Evolutionary conservation across 805 yeast genomes (phyloP).

Genomic region (Saturnispora besseyi): DNA sequence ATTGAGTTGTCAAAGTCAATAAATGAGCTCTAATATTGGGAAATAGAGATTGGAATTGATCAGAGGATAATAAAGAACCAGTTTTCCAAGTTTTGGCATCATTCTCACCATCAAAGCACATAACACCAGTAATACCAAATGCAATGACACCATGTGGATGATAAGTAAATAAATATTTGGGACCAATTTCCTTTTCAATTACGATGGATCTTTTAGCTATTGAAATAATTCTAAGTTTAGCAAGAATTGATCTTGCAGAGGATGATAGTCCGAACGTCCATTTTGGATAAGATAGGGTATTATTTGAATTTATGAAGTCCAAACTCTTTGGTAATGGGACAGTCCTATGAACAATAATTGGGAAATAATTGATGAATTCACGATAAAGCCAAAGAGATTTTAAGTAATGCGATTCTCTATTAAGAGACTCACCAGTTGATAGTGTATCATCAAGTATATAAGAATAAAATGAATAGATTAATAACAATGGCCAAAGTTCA

Average conservation of each 20-base stretch:
- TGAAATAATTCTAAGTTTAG: background rate
- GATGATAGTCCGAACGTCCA: slow-evolving; percentile 3
- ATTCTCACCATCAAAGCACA: background rate
- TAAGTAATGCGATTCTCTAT: slow-evolving; percentile 48
- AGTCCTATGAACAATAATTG: slow-evolving; percentile 62
- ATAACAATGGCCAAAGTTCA: slow-evolving; percentile 49
- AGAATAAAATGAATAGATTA: slow-evolving; percentile 56
- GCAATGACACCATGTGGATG: slow-evolving; percentile 97
- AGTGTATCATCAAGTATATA: slow-evolving; percentile 56
- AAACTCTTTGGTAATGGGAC: slow-evolving; percentile 68
- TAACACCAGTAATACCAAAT: slow-evolving; percentile 49
- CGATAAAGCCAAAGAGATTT: slow-evolving; percentile 55
- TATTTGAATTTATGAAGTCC: slow-evolving; percentile 18
- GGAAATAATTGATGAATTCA: slow-evolving; percentile 71
- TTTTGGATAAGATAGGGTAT: slow-evolving; percentile 4
- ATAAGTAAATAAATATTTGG: slow-evolving; percentile 79
- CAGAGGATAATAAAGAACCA: background rate
- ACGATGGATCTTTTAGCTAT: slow-evolving; percentile 1
- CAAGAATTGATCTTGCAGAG: background rate
- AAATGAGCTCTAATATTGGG: slow-evolving; percentile 81
- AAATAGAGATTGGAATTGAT: slow-evolving; percentile 44
- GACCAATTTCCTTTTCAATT: slow-evolving; percentile 40
- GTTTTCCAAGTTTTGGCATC: slow-evolving; percentile 6
- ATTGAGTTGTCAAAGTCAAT: slow-evolving; percentile 76
- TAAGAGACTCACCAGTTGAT: slow-evolving; percentile 59